Evolutionary conservation across 768 basidiomycete species (phyloP), one percentile per base, ranked within the genome.

Genomic region (Lactarius quietus): DNA sequence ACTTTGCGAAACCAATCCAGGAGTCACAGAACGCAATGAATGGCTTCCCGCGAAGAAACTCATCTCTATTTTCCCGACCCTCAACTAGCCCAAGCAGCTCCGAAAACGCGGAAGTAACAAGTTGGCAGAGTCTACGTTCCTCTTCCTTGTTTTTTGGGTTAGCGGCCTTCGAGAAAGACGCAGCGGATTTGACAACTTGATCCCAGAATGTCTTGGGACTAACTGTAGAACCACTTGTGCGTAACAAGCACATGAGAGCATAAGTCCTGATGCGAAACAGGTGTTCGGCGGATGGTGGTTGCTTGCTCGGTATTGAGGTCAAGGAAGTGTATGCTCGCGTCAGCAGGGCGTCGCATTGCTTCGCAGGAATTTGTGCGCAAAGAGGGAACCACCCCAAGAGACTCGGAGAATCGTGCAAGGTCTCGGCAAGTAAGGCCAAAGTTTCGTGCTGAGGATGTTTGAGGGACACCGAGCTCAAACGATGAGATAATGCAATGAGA

Each of bases 21-120:
- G 83, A 85, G 68, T 92, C 89, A 72, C 89, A 91, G 72, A 89
- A 83, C 9, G 78, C 77, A 17, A 84, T 66, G 70, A 89, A 93
- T 0, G 80, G 78, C 55, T 76, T 79, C 3, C 85, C 85, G 18
- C 74, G 73, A 62, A 84, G 68, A 67, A 88, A 87, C 0, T 38
- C 67, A 2, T 63, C 72, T n/a, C 58, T 67, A 68, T 78, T 81
- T 35, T 63, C 59, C 66, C 78, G 72, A 20, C 71, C 67, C 69
- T 82, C 78, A 0, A 80, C 79, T 51, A 75, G 68, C 3, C 64
- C 69, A n/a, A 85, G 73, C 2, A 89, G 65, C 20, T 78, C 76
- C 8, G 75, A 74, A 62, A 84, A 85, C 1, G 78, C 74, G 0
- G 73, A 66, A 17, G 84, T 78, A 4, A 89, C 76, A 1, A 74